These are phyloP conservation scores for Aureobasidium pullulans DNA, from an alignment of 2,329 filamentous ascomycete species.

Conservation along the genomic window DNA sequence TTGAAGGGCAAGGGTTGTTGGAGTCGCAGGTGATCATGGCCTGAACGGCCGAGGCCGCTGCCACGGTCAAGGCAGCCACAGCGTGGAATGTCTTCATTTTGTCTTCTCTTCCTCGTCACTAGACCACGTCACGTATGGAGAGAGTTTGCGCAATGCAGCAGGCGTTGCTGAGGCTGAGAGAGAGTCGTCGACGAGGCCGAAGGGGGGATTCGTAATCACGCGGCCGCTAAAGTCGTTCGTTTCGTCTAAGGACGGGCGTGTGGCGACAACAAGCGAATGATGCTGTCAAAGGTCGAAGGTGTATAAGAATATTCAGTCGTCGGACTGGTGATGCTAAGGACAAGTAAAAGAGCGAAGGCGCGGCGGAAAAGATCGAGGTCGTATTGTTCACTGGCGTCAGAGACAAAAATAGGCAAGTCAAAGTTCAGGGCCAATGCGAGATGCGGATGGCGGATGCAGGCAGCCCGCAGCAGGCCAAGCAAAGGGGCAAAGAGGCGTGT, in stretches of 20 bases:
- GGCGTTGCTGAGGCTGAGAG: background rate
- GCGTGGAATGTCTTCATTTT: constrained; percentile 9
- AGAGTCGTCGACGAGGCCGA: background rate
- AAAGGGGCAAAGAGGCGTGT: background rate
- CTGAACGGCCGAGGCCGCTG: constrained; percentile 23
- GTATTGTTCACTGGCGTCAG: background rate
- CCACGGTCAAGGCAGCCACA: constrained; percentile 21
- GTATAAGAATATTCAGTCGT: background rate
- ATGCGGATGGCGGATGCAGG: constrained; percentile 1
- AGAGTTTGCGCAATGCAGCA: background rate
- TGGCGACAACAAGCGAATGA: constrained; percentile 7
- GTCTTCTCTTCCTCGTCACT: background rate
- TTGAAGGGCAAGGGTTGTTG: constrained; percentile 24
- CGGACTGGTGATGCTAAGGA: background rate
- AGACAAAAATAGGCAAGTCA: constrained; percentile 10
- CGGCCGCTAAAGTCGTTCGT: background rate
- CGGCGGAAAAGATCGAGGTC: background rate
- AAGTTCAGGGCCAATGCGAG: constrained; percentile 8
- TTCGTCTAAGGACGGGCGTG: background rate
- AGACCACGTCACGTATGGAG: background rate
- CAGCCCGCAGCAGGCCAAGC: constrained; percentile 2
- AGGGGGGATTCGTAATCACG: constrained; percentile 10
- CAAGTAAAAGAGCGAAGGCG: background rate
- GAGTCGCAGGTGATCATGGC: constrained; percentile 25
- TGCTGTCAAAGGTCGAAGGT: background rate